Evolutionary conservation across 371 early-diverging fungal genomes (phyloP).

Genomic region (Vairimorpha ceranae): DNA sequence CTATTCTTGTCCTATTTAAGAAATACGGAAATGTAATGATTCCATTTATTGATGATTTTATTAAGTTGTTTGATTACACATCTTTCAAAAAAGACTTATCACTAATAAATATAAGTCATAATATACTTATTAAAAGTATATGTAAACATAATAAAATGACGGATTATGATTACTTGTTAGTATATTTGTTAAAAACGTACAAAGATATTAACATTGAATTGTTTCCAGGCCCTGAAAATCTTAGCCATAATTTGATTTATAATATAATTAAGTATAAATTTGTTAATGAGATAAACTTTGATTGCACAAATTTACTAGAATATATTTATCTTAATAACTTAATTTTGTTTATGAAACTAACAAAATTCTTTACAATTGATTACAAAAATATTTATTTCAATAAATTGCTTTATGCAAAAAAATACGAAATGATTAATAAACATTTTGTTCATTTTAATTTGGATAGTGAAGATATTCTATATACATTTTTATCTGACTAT

Average conservation of each 20-base stretch:
- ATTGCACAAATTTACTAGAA: not conserved
- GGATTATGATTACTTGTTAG: not conserved
- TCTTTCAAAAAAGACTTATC: not conserved
- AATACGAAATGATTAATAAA: not conserved
- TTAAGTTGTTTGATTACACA: conserved; percentile 9
- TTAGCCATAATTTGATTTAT: not conserved
- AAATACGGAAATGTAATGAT: conserved; percentile 23
- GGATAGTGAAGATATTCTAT: not conserved
- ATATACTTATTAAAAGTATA: conserved; percentile 1
- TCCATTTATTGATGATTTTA: conserved; percentile 10
- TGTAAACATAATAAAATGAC: not conserved
- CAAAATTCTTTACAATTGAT: not conserved
- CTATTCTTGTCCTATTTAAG: conserved; percentile 19
- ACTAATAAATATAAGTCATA: not conserved
- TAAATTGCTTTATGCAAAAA: not conserved
- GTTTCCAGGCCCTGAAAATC: not conserved
- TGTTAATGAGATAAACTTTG: not conserved
- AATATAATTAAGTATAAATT: not conserved
- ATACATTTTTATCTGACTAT: not conserved
- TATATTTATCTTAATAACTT: not conserved
- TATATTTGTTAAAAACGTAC: not conserved
- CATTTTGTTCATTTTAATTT: not conserved
- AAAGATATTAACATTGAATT: not conserved
- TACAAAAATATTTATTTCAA: not conserved
- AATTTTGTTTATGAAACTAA: not conserved